Evolutionary conservation across 2,329 filamentous ascomycete genomes (phyloP), one percentile per base, ranked within the genome.

Genomic region (Arthrobotrys megalospora): DNA sequence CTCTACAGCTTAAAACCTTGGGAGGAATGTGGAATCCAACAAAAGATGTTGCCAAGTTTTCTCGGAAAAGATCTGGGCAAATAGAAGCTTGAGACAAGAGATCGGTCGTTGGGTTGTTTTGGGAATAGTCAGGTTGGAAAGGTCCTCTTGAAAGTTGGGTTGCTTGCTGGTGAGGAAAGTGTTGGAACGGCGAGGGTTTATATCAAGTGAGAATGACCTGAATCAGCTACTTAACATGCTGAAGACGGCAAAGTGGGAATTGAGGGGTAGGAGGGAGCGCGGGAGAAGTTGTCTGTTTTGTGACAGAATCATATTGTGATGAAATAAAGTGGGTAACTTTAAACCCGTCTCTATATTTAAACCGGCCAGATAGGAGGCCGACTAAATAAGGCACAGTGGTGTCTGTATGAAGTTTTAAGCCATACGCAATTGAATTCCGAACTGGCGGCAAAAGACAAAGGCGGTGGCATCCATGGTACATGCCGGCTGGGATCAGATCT

Each of bases 271-370:
- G 24, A 12, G 36, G 34, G 36, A 36, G 19, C 24, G 10, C 19
- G 52, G 52, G 16, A 52, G 24, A 36, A 55, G 53, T 41, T 60
- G 34, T 24, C 53, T 4, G 8, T 43, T 60, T 41, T 19, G 34
- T 32, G 4, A 43, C 34, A 43, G 16, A 60, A 43, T n/a, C n/a
- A n/a, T 41, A 43, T 58, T 38, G 0, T 43, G 16, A 60, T 16
- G 34, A 41, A 43, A 36, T 4, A 24, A 16, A 60, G 41, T 14
- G 5, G 11, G 8, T 7, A 4, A n/a, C 16, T 11, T 60, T 60
- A 60, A 60, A 32, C 55, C 55, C 55, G 55, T 19, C 19, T 11
- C 55, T 60, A 60, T 16, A 41, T 28, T 60, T 60, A 60, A 60
- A 60, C 21, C 55, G 55, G 55, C 55, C 34, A 60, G 55, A 43